These are phyloP conservation scores for Phycomyces nitens DNA, from an alignment of 192 early-diverging fungal species.

Conservation along the genomic window DNA sequence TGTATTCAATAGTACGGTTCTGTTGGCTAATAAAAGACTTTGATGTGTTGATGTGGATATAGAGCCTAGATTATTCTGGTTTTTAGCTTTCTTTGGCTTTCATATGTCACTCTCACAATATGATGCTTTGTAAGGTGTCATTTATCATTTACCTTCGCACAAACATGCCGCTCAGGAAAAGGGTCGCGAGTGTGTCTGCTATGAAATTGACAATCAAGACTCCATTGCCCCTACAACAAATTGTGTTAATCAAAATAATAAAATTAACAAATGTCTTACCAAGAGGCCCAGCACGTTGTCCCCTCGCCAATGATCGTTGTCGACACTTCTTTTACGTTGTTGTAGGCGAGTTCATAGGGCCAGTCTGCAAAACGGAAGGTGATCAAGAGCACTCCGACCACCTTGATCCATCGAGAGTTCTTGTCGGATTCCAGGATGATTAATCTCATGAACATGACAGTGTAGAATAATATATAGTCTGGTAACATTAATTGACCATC, in stretches of 20 bases:
- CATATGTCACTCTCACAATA: too few relatives aligned
- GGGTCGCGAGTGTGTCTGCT: constrained; percentile 25
- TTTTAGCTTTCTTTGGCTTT: too few relatives aligned
- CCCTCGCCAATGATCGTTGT: constrained; percentile 2
- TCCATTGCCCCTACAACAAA: constrained; percentile 22
- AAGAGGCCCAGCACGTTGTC: constrained; percentile 17
- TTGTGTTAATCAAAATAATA: not conserved
- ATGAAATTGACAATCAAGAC: constrained; percentile 35
- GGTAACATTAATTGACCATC: not conserved
- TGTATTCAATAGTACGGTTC: constrained; percentile 26
- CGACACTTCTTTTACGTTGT: constrained; percentile 6
- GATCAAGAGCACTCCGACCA: constrained; percentile 17
- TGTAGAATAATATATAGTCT: constrained; percentile 27
- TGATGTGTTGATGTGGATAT: constrained; percentile 19
- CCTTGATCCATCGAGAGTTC: constrained; percentile 12
- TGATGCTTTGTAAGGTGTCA: too few relatives aligned
- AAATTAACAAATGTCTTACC: not conserved
- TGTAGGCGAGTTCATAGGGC: constrained; percentile 23
- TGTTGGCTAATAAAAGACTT: constrained; percentile 8
- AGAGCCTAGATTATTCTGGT: too few relatives aligned
- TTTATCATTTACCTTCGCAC: constrained; percentile 31
- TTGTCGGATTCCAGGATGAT: constrained; percentile 16
- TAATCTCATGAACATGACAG: constrained; percentile 22
- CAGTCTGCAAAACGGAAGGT: constrained; percentile 23
- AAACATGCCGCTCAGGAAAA: constrained; percentile 37